These are phyloP conservation scores for Bipolaris victoriae DNA, from an alignment of 2,329 filamentous ascomycete species.

Conservation along the genomic window DNA sequence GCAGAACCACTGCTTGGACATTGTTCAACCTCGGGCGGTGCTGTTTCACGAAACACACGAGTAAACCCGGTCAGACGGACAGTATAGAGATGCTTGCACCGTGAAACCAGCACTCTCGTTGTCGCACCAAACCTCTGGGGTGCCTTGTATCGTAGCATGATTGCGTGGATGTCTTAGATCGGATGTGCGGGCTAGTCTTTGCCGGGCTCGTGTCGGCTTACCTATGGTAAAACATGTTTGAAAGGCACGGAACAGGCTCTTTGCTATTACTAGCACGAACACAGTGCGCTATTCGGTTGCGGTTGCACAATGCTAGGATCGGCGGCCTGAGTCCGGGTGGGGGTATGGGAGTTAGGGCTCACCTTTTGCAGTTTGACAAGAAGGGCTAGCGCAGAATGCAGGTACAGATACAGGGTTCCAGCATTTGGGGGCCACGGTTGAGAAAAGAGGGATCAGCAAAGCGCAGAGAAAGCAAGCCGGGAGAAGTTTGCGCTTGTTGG, in stretches of 20 bases:
- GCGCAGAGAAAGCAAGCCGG: background rate
- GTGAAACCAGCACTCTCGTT: background rate
- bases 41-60: background rate
- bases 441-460: conserved; percentile 1
- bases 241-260: background rate
- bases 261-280: background rate
- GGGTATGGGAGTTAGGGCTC: conserved; percentile 1
- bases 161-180: background rate
- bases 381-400: conserved; percentile 15
- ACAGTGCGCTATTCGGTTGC: background rate
- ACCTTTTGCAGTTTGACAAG: background rate
- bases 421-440: background rate
- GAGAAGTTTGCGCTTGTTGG: background rate
- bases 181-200: background rate
- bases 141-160: background rate
- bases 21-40: background rate
- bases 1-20: background rate
- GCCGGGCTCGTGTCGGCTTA: background rate
- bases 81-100: background rate
- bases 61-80: background rate
- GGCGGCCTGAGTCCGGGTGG: conserved; percentile 1
- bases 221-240: background rate
- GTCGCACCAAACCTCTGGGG: background rate
- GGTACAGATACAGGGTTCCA: conserved; percentile 14
- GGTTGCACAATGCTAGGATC: conserved; percentile 2